Evolutionary conservation across 164 flowering plant species (phyloP), one percentile per base, ranked within the genome.

Genomic region (Litsea cubeba): DNA sequence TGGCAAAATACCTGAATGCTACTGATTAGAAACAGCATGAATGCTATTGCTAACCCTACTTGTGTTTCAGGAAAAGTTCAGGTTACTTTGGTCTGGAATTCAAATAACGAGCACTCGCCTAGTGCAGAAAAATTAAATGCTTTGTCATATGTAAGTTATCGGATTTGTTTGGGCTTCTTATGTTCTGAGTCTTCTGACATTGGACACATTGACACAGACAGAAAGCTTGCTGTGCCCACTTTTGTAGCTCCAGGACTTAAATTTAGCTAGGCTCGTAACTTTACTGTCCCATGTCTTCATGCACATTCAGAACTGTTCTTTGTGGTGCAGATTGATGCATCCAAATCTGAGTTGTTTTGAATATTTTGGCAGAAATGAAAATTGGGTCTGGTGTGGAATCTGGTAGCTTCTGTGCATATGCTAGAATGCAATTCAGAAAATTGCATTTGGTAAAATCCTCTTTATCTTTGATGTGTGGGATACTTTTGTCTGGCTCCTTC

Each of bases 31-130:
- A 6, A 64, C 17, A 64, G 14, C 28, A 66, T 66, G 46, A 66
- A 66, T 66, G 40, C 35, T 62, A 66, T 28, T 66, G 40, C 35
- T 62, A 24, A 12, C 12, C 18, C 67, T 51, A 51, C 62, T 28
- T 50, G 54, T 67, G 46, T 80, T 79, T 28, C 83, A 93, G 99
- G 98, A 54, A 91, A 84, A 82, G 98, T 95, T 20, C 98, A 95
- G 82, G 87, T 92, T 54, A n/a, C 95, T 62, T 81, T 95, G 80
- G 97, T 93, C 79, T 95, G 99, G 99, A 95, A 95, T 81, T 86
- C 98, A 71, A 86, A 97, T 81, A 91, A 77, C 79, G 98, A 93
- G 83, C 87, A 81, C 62, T 88, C 98, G 5, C 82, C 85, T 23
- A 82, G 84, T 79, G 79, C 88, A 64, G 89, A 83, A 15, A 93